Base-by-base conservation (phyloP, 495 filamentous ascomycete species). In the Penicillium tannophilum region DNA sequence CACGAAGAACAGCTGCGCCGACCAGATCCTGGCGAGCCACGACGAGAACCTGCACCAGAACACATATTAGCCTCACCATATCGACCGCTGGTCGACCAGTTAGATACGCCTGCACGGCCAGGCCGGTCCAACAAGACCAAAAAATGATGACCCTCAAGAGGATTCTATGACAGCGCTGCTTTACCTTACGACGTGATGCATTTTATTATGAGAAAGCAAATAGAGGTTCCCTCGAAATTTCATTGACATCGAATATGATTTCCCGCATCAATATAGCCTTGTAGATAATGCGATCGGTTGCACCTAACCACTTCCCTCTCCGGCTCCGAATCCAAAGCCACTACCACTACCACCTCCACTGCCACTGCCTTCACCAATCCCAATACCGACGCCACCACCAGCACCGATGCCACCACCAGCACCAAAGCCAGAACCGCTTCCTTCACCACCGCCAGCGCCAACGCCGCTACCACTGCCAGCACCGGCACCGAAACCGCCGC, bases 1-100 rank as follows among this genome's bases (percentile, higher is more conserved):
- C 92, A 97, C 74, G 81, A 84, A 55, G 89, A 94, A 72, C 90
- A 95, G 72, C 63, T 83, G 30, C 72, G 73, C 50, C 79, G 88
- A 41, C 92, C 92, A 0, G 76, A 72, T 24, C 62, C 81, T 16
- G 88, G 86, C 1, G 72, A 77, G 47, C 86, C 88, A 30, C 55
- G 75, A 59, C 69, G 70, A 63, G 68, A 76, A 23, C 60, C 70
- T 7, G 59, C 66, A 14, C 74, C 76, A 36, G 86, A 88, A 56
- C 71, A 79, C 74, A 58, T 83, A 12, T 58, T 94, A 31, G 89
- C 89, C 0, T 88, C 88, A 36, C 89, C 91, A 24, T 96, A 92
- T 73, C 78, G 82, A 39, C 90, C 90, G 3, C 79, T 86, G 43
- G 79, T 77, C 48, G 90, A 93, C 67, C 84, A 79, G 58, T 60